Conservation (phyloP, 75 land plant genomes). For the Pseudotsuga menziesii region DNA sequence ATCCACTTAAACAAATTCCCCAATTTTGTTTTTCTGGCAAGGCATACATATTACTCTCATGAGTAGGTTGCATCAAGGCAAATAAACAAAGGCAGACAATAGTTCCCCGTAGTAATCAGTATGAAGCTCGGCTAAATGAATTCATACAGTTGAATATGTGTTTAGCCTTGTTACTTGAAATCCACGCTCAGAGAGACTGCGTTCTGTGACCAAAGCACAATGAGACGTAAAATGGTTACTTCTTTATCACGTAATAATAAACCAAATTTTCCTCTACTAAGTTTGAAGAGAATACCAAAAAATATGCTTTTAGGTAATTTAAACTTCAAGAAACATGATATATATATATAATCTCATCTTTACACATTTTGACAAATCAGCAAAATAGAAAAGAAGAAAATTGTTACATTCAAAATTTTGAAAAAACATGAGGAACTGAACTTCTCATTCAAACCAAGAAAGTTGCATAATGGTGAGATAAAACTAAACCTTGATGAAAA, state of each 20-base stretch:
- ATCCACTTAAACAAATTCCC: neutral
- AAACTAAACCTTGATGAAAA: neutral
- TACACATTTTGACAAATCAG: neutral
- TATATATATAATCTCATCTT: neutral
- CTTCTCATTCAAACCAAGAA: neutral
- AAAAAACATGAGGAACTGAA: neutral
- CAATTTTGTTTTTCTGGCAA: neutral
- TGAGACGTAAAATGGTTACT: neutral
- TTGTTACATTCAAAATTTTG: neutral
- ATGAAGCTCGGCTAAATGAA: neutral
- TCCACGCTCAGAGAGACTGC: conserved; percentile 64
- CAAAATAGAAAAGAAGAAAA: neutral
- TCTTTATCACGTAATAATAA: neutral
- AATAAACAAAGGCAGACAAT: neutral
- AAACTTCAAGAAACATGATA: neutral
- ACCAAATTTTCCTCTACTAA: neutral
- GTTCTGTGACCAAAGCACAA: conserved; percentile 38
- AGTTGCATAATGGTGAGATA: neutral
- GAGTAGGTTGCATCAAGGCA: neutral
- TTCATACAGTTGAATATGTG: conserved; percentile 83
- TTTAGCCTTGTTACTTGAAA: conserved; percentile 85
- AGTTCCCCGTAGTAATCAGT: neutral
- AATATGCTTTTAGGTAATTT: neutral
- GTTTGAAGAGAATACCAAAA: neutral
- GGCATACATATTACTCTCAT: conserved; percentile 2